phyloP scores from a whole-genome alignment of 108 stramenopile species.

The Cyclotella kingstonii region DNA sequence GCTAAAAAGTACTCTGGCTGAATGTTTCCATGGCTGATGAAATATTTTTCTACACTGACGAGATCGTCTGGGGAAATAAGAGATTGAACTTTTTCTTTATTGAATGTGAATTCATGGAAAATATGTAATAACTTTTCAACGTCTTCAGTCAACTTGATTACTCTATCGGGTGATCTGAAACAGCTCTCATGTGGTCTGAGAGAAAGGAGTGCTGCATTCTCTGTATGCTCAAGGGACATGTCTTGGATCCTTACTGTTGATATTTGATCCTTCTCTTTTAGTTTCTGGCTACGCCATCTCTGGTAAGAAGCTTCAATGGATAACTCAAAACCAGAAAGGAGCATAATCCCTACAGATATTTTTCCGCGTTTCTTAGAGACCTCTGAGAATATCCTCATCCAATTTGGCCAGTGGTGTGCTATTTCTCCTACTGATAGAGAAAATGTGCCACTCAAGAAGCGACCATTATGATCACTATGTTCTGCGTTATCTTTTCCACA shows the following conservation, averaged over 20 bases:
- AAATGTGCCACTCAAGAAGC: not conserved
- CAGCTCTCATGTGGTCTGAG: too few relatives aligned
- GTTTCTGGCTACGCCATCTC: not conserved
- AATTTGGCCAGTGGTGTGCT: not conserved
- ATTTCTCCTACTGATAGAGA: not conserved
- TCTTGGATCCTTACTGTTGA: too few relatives aligned
- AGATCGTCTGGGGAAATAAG: not conserved
- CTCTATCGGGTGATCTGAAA: not conserved
- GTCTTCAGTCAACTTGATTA: not conserved
- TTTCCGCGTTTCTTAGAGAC: too few relatives aligned
- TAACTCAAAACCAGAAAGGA: conserved; percentile 1
- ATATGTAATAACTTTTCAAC: not conserved
- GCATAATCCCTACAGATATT: not conserved
- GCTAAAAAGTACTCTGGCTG: not conserved
- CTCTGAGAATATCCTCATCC: not conserved
- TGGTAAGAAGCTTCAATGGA: conserved; percentile 8
- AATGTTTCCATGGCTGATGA: not conserved
- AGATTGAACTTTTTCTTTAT: not conserved
- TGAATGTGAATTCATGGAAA: not conserved
- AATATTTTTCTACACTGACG: not conserved
- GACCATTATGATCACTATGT: too few relatives aligned
- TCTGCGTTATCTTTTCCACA: not conserved
- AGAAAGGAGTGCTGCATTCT: too few relatives aligned
- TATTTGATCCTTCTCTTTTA: not conserved
- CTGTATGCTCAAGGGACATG: too few relatives aligned